Conservation (phyloP, 1,284 basidiomycete genomes). For the Lignosus rhinocerotis region DNA sequence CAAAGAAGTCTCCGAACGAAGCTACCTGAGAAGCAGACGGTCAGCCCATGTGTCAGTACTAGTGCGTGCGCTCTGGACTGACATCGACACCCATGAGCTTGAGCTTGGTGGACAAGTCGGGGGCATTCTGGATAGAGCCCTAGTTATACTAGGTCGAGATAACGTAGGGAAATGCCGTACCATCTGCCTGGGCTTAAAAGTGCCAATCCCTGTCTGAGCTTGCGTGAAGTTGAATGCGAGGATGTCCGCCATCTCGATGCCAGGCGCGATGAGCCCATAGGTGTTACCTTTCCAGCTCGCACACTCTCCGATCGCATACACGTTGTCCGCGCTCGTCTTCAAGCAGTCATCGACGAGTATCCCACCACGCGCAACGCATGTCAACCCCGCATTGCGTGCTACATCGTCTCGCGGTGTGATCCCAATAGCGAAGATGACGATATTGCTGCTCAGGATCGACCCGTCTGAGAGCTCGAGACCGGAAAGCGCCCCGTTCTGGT, state of each 20-base stretch:
- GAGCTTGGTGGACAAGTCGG: conserved; percentile 63
- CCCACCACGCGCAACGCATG: conserved; percentile 47
- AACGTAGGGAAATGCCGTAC: conserved; percentile 15
- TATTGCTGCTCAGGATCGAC: conserved; percentile 42
- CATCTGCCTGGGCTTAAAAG: conserved; percentile 54
- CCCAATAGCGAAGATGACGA: conserved; percentile 68
- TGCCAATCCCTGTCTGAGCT: conserved; percentile 42
- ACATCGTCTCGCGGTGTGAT: conserved; percentile 75
- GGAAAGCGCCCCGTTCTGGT: conserved; percentile 40
- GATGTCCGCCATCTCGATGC: conserved; percentile 77
- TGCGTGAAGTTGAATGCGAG: conserved; percentile 74
- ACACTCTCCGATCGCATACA: conserved; percentile 80
- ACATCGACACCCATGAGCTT: conserved; percentile 79
- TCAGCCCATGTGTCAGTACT: neutral
- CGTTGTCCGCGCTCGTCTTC: conserved; percentile 54
- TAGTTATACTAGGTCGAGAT: neutral
- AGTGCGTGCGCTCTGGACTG: conserved; percentile 14
- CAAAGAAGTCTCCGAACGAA: conserved; percentile 78
- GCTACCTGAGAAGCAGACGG: conserved; percentile 43
- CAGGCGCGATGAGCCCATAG: conserved; percentile 72
- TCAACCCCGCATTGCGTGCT: conserved; percentile 52
- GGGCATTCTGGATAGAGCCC: conserved; percentile 40
- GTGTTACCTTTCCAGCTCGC: conserved; percentile 69
- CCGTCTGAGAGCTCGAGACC: conserved; percentile 55
- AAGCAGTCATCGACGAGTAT: conserved; percentile 62